A percentile compares a stretch with the other conserved stretches of the same genome.
These are phyloP conservation scores for Mortierella sp. DNA, from an alignment of 371 early-diverging fungal genomes.

Conservation along the genomic window DNA sequence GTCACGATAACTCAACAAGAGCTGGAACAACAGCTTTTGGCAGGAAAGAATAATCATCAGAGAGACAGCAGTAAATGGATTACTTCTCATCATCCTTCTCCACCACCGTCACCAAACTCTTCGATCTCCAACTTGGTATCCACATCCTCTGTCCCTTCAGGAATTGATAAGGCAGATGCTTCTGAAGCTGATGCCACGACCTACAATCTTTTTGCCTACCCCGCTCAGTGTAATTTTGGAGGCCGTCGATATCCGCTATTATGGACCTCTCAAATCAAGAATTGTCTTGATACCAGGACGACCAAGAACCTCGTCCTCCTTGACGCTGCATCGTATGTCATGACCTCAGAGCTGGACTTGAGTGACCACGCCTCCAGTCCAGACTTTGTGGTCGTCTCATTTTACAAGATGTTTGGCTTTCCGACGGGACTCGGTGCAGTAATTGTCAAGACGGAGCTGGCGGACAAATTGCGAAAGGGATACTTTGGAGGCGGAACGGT, in stretches of 20 bases:
- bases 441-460: constrained; percentile 63
- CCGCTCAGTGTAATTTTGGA: constrained; percentile 84
- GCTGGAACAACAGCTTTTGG: constrained; percentile 19
- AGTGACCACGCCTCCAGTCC: constrained; percentile 58
- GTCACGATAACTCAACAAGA: constrained; percentile 34
- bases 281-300: constrained; percentile 24
- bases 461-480: constrained; percentile 51
- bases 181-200: constrained; percentile 2
- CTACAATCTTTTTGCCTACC: constrained; percentile 72
- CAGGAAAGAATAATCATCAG: not conserved
- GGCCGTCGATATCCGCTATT: constrained; percentile 72
- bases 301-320: constrained; percentile 60
- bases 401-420: constrained; percentile 87
- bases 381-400: constrained; percentile 75
- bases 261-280: constrained; percentile 57
- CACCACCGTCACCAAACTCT: constrained; percentile 35
- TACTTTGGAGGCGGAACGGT: constrained; percentile 83
- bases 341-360: constrained; percentile 59
- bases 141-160: not conserved
- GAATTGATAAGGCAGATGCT: not conserved
- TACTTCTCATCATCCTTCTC: constrained; percentile 35
- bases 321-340: constrained; percentile 74
- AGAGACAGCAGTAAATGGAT: not conserved
- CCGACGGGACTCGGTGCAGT: constrained; percentile 83
- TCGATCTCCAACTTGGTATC: constrained; percentile 10